Evolutionary conservation across 352 stramenopile species (phyloP).

Genomic region (Phytophthora colocasiae): DNA sequence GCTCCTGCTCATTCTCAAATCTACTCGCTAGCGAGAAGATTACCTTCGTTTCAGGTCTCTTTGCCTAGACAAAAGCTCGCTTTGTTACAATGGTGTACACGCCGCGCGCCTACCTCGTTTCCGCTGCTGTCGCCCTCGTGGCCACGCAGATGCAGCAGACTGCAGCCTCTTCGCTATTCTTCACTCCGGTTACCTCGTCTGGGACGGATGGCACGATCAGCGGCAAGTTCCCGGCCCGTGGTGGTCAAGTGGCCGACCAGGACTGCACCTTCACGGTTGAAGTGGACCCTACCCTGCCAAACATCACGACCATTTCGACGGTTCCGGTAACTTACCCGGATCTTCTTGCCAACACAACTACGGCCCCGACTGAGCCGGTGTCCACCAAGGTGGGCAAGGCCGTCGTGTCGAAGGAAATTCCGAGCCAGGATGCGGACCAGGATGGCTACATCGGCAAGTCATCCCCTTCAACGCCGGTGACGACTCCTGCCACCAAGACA

Average conservation of each 20-base stretch:
- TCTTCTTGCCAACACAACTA: constrained; percentile 26
- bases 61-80: constrained; percentile 9
- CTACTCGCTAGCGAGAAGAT: constrained; percentile 35
- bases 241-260: constrained; percentile 11
- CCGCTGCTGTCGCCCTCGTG: constrained; percentile 23
- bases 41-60: constrained; percentile 20
- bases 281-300: constrained; percentile 31
- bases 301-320: constrained; percentile 28
- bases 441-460: constrained; percentile 11
- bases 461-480: background rate
- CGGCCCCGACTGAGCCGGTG: constrained; percentile 16
- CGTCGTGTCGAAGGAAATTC: constrained; percentile 13
- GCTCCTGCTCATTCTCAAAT: constrained; percentile 27
- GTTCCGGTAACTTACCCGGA: constrained; percentile 22
- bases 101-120: constrained; percentile 31
- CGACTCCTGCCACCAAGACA: constrained; percentile 15
- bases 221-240: constrained; percentile 21
- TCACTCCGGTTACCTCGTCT: constrained; percentile 6
- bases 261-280: constrained; percentile 19
- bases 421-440: constrained; percentile 5
- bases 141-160: constrained; percentile 32
- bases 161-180: constrained; percentile 23
- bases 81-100: constrained; percentile 31
- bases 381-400: constrained; percentile 26
- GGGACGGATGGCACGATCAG: constrained; percentile 15